A percentile compares a stretch with the other conserved stretches of the same genome.
These are phyloP conservation scores for Anacardium occidentale DNA, from an alignment of 345 rosid genomes.

Conservation along the genomic window DNA sequence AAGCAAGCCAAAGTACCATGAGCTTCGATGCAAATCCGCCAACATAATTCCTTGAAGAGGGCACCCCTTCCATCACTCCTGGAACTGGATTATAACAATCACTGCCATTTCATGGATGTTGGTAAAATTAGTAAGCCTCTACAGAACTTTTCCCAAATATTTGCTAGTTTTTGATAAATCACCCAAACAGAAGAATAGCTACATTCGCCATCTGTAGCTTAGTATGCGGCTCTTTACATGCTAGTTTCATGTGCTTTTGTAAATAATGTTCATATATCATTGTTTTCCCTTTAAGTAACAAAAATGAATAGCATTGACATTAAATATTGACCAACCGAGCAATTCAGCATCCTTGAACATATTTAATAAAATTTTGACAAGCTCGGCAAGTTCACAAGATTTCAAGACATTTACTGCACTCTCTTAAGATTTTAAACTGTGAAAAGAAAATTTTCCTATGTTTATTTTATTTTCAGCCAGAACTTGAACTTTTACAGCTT, in stretches of 20 bases:
- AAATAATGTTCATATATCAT: too few relatives aligned
- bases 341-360: neutral
- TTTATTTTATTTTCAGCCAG: conserved; percentile 2
- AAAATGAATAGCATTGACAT: neutral
- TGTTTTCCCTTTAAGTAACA: too few relatives aligned
- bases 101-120: conserved; percentile 39
- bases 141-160: neutral
- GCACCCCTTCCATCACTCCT: conserved; percentile 94
- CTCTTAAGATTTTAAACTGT: neutral
- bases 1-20: conserved; percentile 51
- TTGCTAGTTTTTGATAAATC: neutral
- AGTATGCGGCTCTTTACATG: neutral
- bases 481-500: conserved; percentile 5
- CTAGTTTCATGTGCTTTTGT: neutral
- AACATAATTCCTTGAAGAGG: conserved; percentile 70
- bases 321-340: neutral
- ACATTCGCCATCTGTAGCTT: neutral
- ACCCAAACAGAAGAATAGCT: neutral
- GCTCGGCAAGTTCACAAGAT: neutral
- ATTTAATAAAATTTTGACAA: neutral
- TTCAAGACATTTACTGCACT: neutral
- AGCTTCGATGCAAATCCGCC: conserved; percentile 86
- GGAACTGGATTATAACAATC: conserved; percentile 94
- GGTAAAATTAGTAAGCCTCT: conserved; percentile 15
- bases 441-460: neutral